phyloP scores from a whole-genome alignment of 1,139 yeast species.

The Kodamaea sp. region DNA sequence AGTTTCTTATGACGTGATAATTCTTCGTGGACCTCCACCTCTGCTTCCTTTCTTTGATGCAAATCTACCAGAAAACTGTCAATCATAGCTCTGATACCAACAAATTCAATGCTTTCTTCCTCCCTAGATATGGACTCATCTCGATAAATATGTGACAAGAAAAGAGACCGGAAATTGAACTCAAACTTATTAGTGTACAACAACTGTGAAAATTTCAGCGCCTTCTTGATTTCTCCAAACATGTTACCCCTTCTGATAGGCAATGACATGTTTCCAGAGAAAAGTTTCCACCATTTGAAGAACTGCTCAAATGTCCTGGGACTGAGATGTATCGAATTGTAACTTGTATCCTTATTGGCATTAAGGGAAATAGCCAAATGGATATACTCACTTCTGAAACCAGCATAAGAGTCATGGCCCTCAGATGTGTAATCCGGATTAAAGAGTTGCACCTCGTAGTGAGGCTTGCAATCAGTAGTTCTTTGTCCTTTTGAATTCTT shows the following conservation, averaged over 20 bases:
- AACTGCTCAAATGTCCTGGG: slow-evolving; percentile 43
- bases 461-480: slow-evolving; percentile 62
- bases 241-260: slow-evolving; percentile 43
- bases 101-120: slow-evolving; percentile 34
- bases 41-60: slow-evolving; percentile 44
- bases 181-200: slow-evolving; percentile 43
- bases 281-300: slow-evolving; percentile 49
- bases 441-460: slow-evolving; percentile 62
- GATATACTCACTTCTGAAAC: slow-evolving; percentile 75
- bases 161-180: slow-evolving; percentile 41
- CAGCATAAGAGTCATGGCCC: slow-evolving; percentile 71
- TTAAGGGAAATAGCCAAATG: slow-evolving; percentile 75
- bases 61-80: slow-evolving; percentile 43
- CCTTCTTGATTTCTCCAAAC: slow-evolving; percentile 38
- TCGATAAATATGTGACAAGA: slow-evolving; percentile 43
- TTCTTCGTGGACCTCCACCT: slow-evolving; percentile 34
- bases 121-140: slow-evolving; percentile 16
- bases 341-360: slow-evolving; percentile 46
- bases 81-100: slow-evolving; percentile 45
- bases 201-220: slow-evolving; percentile 45
- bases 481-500: slow-evolving; percentile 35
- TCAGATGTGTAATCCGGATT: slow-evolving; percentile 61
- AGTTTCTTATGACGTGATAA: slow-evolving; percentile 30
- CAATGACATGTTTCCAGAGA: slow-evolving; percentile 43
- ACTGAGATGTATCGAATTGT: slow-evolving; percentile 44